These are phyloP conservation scores for Leishmania tarentolae DNA, from an alignment of 208 protist species.

Conservation along the genomic window DNA sequence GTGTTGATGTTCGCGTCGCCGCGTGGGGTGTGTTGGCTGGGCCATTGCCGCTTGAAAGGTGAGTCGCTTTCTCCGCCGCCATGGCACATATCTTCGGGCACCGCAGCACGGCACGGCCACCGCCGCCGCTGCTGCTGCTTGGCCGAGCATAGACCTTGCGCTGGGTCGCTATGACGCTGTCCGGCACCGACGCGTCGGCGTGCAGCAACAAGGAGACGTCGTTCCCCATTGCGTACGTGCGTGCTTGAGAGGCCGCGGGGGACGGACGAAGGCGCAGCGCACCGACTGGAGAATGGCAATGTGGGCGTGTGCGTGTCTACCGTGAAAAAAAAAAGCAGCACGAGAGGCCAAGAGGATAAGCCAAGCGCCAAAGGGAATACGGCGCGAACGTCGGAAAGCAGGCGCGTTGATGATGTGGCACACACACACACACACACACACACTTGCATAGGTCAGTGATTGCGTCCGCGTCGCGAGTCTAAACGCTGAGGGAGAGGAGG, in stretches of 20 bases:
- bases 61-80: conserved; percentile 1
- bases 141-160: not conserved
- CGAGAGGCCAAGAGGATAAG: too few relatives aligned
- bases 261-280: conserved; percentile 4
- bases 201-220: conserved; percentile 27
- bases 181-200: conserved; percentile 18
- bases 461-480: too few relatives aligned
- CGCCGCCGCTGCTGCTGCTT: not conserved
- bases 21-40: not conserved
- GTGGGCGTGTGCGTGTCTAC: not conserved
- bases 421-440: not conserved
- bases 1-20: not conserved
- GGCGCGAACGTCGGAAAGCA: conserved; percentile 1
- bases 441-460: not conserved
- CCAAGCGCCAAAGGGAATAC: conserved; percentile 4
- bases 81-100: conserved; percentile 20
- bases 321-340: conserved; percentile 22
- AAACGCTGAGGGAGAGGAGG: too few relatives aligned
- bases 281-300: not conserved
- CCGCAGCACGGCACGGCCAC: conserved; percentile 4
- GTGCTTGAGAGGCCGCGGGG: conserved; percentile 7
- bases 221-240: conserved; percentile 17
- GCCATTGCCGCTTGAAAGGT: conserved; percentile 1
- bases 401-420: not conserved
- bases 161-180: conserved; percentile 12